These are phyloP conservation scores for Tinospora cordifolia DNA, from an alignment of 164 flowering plant genomes.

Conservation along the genomic window DNA sequence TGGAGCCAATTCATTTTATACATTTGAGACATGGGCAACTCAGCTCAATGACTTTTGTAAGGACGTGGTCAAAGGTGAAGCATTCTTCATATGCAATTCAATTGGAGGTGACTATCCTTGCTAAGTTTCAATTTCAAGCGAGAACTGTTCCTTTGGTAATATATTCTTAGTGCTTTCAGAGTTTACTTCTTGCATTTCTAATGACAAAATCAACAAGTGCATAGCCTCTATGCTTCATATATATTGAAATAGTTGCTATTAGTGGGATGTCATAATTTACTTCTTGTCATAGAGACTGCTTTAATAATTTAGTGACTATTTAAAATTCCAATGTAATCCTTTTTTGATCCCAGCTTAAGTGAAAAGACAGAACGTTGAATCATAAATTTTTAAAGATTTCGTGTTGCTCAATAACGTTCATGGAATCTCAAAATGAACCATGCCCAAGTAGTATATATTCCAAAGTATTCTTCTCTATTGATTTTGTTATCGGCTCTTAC, in stretches of 20 bases:
- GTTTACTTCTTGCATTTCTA: background rate
- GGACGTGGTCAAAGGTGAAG: slow-evolving; percentile 69
- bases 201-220: background rate
- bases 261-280: background rate
- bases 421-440: background rate
- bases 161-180: slow-evolving; percentile 1
- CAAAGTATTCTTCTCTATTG: background rate
- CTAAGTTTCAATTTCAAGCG: slow-evolving; percentile 9
- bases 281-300: background rate
- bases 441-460: background rate
- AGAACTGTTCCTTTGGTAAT: slow-evolving; percentile 6
- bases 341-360: background rate
- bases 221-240: background rate
- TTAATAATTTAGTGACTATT: background rate
- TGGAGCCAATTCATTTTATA: slow-evolving; percentile 51
- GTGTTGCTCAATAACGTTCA: background rate
- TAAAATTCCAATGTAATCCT: background rate
- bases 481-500: background rate
- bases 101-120: slow-evolving; percentile 67
- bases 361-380: background rate
- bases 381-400: background rate
- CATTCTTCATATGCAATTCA: slow-evolving; percentile 90
- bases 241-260: background rate
- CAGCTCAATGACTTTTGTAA: slow-evolving; percentile 77
- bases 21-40: slow-evolving; percentile 89